Conservation (phyloP, 305 asterid genomes). For the Stenogyne calaminthoides region DNA sequence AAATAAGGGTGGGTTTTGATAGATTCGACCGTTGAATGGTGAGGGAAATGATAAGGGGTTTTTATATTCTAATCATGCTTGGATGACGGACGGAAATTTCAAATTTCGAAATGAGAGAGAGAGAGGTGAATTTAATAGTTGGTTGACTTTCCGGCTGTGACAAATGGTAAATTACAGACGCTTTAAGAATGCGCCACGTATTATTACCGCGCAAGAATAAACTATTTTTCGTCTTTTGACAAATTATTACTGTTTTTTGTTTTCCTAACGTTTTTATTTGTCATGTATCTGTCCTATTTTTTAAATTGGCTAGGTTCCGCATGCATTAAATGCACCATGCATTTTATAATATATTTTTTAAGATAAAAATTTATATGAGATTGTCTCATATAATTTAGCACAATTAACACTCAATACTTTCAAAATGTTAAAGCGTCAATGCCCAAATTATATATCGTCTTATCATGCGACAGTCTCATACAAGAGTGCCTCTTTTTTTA, state of each 20-base stretch:
- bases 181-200: conserved; percentile 21
- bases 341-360: too few species aligned
- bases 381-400: too few species aligned
- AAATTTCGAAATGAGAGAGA: conserved; percentile 27
- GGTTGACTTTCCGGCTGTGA: conserved; percentile 28
- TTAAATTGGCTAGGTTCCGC: too few species aligned
- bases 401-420: too few species aligned
- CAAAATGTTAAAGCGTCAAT: too few species aligned
- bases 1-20: conserved; percentile 17
- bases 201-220: background rate
- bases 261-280: background rate
- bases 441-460: too few species aligned
- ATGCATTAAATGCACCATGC: too few species aligned
- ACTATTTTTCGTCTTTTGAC: background rate
- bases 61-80: conserved; percentile 21
- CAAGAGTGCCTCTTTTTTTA: too few species aligned
- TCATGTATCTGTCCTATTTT: background rate
- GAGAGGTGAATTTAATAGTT: background rate
- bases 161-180: conserved; percentile 21
- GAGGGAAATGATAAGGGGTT: conserved; percentile 26
- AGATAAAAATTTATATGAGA: too few species aligned
- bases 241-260: too few species aligned
- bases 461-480: too few species aligned
- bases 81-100: conserved; percentile 24
- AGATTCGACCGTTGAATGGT: conserved; percentile 46